phyloP scores from a whole-genome alignment of 2,329 filamentous ascomycete species.

The Pseudonectria buxi region DNA sequence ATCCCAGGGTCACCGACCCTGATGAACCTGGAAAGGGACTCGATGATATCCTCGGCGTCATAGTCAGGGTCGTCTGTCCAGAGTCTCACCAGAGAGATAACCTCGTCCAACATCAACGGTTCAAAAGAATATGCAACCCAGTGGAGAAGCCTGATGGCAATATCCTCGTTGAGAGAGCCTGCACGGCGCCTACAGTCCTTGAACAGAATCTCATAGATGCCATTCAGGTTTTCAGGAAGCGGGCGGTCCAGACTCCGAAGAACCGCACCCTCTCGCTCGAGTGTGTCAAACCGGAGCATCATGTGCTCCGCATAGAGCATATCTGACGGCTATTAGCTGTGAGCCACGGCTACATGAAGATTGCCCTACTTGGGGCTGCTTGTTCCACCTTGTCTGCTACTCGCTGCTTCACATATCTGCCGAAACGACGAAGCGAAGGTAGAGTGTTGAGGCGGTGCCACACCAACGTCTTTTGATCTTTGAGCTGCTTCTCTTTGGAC shows the following conservation, averaged over 20 bases:
- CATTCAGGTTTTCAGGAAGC: conserved; percentile 17
- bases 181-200: conserved; percentile 21
- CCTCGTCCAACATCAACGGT: conserved; percentile 15
- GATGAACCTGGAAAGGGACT: conserved; percentile 20
- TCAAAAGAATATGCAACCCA: conserved; percentile 23
- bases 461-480: conserved; percentile 22
- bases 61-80: conserved; percentile 13
- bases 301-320: conserved; percentile 32
- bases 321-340: conserved; percentile 10
- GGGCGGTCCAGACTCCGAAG: conserved; percentile 21
- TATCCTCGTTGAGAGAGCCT: conserved; percentile 5
- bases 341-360: background rate
- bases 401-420: conserved; percentile 22
- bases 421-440: conserved; percentile 18
- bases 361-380: conserved; percentile 24
- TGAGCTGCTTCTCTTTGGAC: conserved; percentile 20
- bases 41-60: conserved; percentile 21
- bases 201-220: conserved; percentile 20
- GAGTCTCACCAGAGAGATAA: conserved; percentile 14
- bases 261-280: conserved; percentile 27
- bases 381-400: conserved; percentile 24
- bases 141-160: conserved; percentile 17
- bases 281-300: conserved; percentile 21
- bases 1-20: conserved; percentile 17
- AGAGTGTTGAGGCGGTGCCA: conserved; percentile 22